These are phyloP conservation scores for Xylaria flabelliformis DNA, from an alignment of 495 filamentous ascomycete species.

Conservation along the genomic window DNA sequence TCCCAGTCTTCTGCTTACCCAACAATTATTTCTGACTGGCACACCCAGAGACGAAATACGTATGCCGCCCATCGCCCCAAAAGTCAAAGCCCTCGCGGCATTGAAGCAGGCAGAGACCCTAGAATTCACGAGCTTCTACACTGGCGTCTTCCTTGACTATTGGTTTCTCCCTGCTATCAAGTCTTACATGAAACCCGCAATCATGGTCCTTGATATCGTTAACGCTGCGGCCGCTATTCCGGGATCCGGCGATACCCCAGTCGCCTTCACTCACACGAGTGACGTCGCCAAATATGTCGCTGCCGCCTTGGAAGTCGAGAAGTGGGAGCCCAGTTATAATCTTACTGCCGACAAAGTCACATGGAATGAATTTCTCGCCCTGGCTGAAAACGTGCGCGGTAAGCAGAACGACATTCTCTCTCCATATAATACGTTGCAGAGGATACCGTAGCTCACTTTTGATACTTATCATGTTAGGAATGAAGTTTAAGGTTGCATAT, in stretches of 20 bases:
- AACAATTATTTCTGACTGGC: background rate
- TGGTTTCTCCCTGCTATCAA: conserved; percentile 55
- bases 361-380: conserved; percentile 52
- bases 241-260: conserved; percentile 54
- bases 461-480: conserved; percentile 37
- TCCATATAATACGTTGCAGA: background rate
- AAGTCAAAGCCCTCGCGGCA: conserved; percentile 29
- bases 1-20: background rate
- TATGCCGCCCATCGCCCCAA: conserved; percentile 30
- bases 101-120: conserved; percentile 41
- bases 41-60: background rate
- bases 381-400: conserved; percentile 58
- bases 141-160: conserved; percentile 64
- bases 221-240: conserved; percentile 58
- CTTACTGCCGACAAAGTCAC: conserved; percentile 56
- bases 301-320: conserved; percentile 50
- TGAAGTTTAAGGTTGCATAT: conserved; percentile 57
- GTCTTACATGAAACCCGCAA: conserved; percentile 49
- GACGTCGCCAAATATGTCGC: conserved; percentile 60
- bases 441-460: background rate
- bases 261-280: conserved; percentile 59
- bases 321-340: conserved; percentile 54
- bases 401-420: too few relatives aligned
- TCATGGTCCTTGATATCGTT: conserved; percentile 55
- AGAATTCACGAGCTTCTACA: conserved; percentile 56